phyloP scores from a whole-genome alignment of 352 stramenopile species.

The Blastocystis sp. region DNA sequence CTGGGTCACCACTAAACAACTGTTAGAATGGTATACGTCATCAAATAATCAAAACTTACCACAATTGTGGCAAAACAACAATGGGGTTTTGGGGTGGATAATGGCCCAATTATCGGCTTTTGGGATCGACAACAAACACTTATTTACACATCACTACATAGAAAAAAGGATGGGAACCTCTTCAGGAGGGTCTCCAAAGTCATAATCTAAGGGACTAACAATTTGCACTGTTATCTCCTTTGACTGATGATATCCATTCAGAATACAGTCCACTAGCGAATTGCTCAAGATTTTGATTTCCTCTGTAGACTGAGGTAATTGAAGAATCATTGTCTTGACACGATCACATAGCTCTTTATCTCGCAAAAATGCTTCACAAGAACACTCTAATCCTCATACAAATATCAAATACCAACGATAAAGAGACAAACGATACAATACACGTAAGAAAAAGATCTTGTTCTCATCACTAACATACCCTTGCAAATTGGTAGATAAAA shows the following conservation, averaged over 20 bases:
- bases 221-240: not conserved
- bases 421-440: not conserved
- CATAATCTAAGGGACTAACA: not conserved
- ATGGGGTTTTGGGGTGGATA: not conserved
- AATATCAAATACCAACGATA: not conserved
- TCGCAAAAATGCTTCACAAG: not conserved
- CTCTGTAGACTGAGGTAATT: not conserved
- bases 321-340: not conserved
- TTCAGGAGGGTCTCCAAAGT: not conserved
- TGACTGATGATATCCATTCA: not conserved
- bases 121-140: not conserved
- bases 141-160: not conserved
- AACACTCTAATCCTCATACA: not conserved
- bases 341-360: slow-evolving; percentile 16
- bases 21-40: no score
- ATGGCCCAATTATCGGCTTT: not conserved
- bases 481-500: not conserved
- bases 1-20: not conserved
- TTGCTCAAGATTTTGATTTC: not conserved
- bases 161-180: not conserved
- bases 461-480: not conserved
- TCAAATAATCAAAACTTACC: not conserved
- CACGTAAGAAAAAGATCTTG: not conserved
- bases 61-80: not conserved
- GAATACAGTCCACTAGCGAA: not conserved